phyloP scores from a whole-genome alignment of 2,329 filamentous ascomycete species.

The Exophiala phaeomuriformis region DNA sequence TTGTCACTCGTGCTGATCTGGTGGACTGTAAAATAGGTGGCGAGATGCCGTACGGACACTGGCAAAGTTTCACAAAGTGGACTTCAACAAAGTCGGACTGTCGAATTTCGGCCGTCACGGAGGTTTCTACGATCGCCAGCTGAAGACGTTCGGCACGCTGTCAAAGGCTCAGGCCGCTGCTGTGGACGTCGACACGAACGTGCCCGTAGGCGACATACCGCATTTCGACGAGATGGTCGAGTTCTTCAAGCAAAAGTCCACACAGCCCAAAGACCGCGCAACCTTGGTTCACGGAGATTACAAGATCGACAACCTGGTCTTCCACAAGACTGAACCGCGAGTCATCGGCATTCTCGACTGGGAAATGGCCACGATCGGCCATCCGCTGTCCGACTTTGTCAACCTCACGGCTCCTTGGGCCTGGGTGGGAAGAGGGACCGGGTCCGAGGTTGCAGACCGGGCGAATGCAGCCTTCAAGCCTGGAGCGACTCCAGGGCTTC shows the following conservation, averaged over 20 bases:
- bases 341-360: conserved; percentile 95
- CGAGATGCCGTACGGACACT: conserved; percentile 73
- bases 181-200: conserved; percentile 67
- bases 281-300: conserved; percentile 91
- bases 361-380: conserved; percentile 98
- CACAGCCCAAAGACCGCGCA: conserved; percentile 68
- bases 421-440: conserved; percentile 32
- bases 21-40: conserved; percentile 51
- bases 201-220: conserved; percentile 72
- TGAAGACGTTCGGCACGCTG: conserved; percentile 73
- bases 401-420: conserved; percentile 55
- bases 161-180: conserved; percentile 68
- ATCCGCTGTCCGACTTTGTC: conserved; percentile 82
- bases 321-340: conserved; percentile 76
- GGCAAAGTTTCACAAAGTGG: conserved; percentile 73
- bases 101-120: conserved; percentile 62
- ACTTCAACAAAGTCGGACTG: conserved; percentile 60
- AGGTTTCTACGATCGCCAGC: conserved; percentile 80
- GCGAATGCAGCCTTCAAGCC: conserved; percentile 47
- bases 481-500: conserved; percentile 59
- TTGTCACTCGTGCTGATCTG: not conserved
- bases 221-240: conserved; percentile 70
- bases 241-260: conserved; percentile 64
- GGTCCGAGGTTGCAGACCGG: conserved; percentile 22
- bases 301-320: conserved; percentile 88